Conservation (phyloP, 192 early-diverging fungal genomes). For the Linderina pennispora region DNA sequence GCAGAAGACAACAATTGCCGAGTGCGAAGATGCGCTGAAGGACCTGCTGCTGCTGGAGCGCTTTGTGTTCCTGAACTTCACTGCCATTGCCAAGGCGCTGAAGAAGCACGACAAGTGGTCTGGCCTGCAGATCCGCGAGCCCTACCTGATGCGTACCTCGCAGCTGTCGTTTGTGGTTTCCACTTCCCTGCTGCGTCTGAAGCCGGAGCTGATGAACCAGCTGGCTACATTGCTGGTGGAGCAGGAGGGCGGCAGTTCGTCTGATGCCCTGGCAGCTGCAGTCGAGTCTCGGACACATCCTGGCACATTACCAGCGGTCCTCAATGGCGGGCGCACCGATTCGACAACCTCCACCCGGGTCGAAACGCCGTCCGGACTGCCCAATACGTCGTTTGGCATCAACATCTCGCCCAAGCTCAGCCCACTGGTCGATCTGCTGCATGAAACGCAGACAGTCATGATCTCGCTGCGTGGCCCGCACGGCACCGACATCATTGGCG, state of each 20-base stretch:
- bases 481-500: conserved; percentile 88
- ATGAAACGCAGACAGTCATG: conserved; percentile 64
- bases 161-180: conserved; percentile 64
- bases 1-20: conserved; percentile 7
- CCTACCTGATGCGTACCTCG: conserved; percentile 62
- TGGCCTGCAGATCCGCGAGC: conserved; percentile 64
- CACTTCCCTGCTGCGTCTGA: conserved; percentile 56
- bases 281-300: too few species aligned
- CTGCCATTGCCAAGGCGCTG: conserved; percentile 78
- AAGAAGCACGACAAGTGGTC: conserved; percentile 86
- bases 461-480: conserved; percentile 81
- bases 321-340: not conserved
- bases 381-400: conserved; percentile 42
- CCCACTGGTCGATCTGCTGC: conserved; percentile 29
- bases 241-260: conserved; percentile 11
- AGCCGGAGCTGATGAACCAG: conserved; percentile 62
- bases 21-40: conserved; percentile 48
- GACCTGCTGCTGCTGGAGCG: conserved; percentile 66
- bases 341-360: conserved; percentile 11
- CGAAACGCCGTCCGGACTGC: conserved; percentile 3
- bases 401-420: conserved; percentile 47
- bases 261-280: conserved; percentile 2
- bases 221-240: conserved; percentile 44
- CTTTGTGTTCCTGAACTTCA: conserved; percentile 82
- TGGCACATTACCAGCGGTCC: too few species aligned